Base-by-base conservation (phyloP, 2,329 filamentous ascomycete species). In the Ceratocystis cubensis region DNA sequence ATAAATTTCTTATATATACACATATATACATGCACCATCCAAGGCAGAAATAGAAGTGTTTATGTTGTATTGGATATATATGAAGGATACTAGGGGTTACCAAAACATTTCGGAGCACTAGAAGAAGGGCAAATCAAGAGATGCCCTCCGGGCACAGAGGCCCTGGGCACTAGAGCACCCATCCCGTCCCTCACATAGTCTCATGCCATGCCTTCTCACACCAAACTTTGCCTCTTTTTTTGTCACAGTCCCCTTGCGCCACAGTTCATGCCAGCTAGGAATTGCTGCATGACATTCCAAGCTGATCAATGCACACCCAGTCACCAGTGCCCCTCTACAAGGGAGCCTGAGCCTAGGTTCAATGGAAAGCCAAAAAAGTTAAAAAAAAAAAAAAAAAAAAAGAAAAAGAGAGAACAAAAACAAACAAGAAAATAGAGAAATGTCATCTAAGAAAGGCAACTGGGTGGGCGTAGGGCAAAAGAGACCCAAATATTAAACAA, bases 41-140 rank as follows among this genome's bases (percentile, higher is more conserved):
- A 53, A 5, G 5, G 48, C 13, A 57, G 53, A 37, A 4, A 37
- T 17, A 59, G 6, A 37, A 59, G 4, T 59, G 25, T 20, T n/a
- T 59, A 59, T 37, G 53, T 59, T 59, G 33, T 59, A 59, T 37
- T 59, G 53, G 28, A 59, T 59, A 59, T 37, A 59, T n/a, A 59
- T 59, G 53, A 41, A 41, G 37, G 37, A 59, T 59, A 59, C 28
- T 59, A 13, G 17, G 28, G 25, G n/a, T n/a, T 8, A 33, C 53
- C 53, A 25, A 53, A 25, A 28, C 53, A 59, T 22, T 13, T 20
- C 46, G 46, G 17, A 30, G 28, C 28, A n/a, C 46, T 22, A 22
- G 45, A 20, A 48, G 33, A 22, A 46, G 30, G 50, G 25, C 13
- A 65, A 25, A 15, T 28, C 30, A 15, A 59, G 4, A 28, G 56